These are phyloP conservation scores for Hanseniaspora valbyensis DNA, from an alignment of 805 yeast species.

Conservation along the genomic window DNA sequence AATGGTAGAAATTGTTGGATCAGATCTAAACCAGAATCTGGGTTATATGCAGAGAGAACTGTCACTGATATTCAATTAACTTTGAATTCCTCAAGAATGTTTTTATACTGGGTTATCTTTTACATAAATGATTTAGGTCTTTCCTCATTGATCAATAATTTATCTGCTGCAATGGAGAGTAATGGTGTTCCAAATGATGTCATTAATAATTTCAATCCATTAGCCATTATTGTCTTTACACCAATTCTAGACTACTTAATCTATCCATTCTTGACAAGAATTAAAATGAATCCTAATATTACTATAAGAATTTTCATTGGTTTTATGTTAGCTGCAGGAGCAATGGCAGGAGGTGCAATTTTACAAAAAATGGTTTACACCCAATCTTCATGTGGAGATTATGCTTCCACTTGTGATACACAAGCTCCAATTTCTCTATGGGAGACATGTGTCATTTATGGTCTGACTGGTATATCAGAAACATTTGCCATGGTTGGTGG, in stretches of 20 bases:
- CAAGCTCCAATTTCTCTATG: conserved; percentile 28
- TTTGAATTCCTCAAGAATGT: conserved; percentile 36
- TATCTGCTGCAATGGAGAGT: conserved; percentile 15
- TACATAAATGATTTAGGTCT: conserved; percentile 22
- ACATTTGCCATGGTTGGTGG: conserved; percentile 74
- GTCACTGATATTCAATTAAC: conserved; percentile 38
- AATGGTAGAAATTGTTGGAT: conserved; percentile 17
- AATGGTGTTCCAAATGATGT: conserved; percentile 71
- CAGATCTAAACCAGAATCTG: conserved; percentile 22
- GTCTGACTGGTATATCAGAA: conserved; percentile 63
- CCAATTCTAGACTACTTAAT: conserved; percentile 54
- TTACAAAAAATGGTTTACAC: conserved; percentile 59
- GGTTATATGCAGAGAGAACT: conserved; percentile 32
- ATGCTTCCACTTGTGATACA: conserved; percentile 43
- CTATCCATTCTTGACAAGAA: conserved; percentile 41
- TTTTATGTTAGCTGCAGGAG: conserved; percentile 49
- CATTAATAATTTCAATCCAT: conserved; percentile 63
- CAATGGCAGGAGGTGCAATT: conserved; percentile 70
- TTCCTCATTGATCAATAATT: conserved; percentile 15
- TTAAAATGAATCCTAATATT: conserved; percentile 46
- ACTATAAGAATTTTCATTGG: conserved; percentile 64
- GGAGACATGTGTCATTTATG: conserved; percentile 40
- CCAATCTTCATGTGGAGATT: conserved; percentile 63
- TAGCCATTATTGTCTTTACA: conserved; percentile 62
- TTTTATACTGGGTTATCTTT: conserved; percentile 34